phyloP scores from a whole-genome alignment of 768 basidiomycete genomes.

The Leccinum uliginosum region DNA sequence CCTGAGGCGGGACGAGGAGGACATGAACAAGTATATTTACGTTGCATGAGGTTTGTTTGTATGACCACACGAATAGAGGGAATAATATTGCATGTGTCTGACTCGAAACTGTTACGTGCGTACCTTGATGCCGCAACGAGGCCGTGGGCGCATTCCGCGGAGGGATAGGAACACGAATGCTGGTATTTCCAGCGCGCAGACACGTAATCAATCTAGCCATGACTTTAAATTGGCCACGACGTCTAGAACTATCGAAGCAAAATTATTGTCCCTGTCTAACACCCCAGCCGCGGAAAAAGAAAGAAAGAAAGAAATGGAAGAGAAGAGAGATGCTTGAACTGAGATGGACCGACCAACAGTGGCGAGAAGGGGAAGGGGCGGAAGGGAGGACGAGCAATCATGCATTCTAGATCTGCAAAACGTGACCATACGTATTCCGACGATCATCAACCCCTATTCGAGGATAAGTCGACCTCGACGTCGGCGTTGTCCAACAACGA shows the following conservation, averaged over 20 bases:
- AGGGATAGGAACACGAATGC: not conserved
- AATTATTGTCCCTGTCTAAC: not conserved
- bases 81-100: not conserved
- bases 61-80: not conserved
- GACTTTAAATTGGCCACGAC: not conserved
- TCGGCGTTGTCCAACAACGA: slow-evolving; percentile 56
- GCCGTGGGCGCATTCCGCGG: not conserved
- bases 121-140: not conserved
- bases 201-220: not conserved
- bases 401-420: not conserved
- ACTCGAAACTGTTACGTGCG: not conserved
- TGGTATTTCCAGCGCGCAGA: not conserved
- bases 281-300: not conserved
- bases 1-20: slow-evolving; percentile 68
- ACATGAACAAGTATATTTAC: slow-evolving; percentile 72
- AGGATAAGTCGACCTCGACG: slow-evolving; percentile 22
- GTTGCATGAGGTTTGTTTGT: slow-evolving; percentile 52
- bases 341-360: not conserved
- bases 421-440: not conserved
- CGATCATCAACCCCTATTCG: not conserved
- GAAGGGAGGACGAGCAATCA: no score
- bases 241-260: not conserved
- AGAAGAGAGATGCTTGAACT: not conserved
- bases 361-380: not conserved
- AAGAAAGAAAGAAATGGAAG: not conserved